These are phyloP conservation scores for Chalciporus sp. DNA, from an alignment of 1,284 basidiomycete species.

Conservation along the genomic window DNA sequence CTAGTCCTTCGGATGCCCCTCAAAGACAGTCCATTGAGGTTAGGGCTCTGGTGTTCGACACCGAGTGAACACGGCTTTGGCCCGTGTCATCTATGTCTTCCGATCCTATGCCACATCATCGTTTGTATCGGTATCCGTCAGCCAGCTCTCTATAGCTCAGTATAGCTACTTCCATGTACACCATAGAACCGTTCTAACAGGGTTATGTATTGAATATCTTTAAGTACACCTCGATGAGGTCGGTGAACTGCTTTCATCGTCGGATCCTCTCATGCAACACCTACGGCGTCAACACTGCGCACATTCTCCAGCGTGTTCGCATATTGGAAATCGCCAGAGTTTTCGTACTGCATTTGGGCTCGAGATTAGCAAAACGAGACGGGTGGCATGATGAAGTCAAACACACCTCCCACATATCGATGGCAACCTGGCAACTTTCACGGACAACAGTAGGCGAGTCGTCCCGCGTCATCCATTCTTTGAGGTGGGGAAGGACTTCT, in stretches of 20 bases:
- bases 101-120: neutral
- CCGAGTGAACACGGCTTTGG: constrained; percentile 14
- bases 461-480: constrained; percentile 80
- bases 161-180: neutral
- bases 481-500: constrained; percentile 84
- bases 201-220: neutral
- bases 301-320: constrained; percentile 51
- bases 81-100: neutral
- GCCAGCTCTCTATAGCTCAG: neutral
- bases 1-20: constrained; percentile 42
- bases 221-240: neutral
- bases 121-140: neutral
- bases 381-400: neutral
- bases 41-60: constrained; percentile 31
- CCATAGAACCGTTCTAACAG: neutral
- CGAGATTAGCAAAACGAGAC: constrained; percentile 4
- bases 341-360: constrained; percentile 68
- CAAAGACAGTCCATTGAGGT: constrained; percentile 34
- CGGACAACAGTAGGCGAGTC: constrained; percentile 89
- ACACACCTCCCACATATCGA: constrained; percentile 95
- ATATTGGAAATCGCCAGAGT: constrained; percentile 90
- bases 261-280: constrained; percentile 15
- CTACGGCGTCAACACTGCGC: constrained; percentile 8
- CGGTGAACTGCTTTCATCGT: neutral
- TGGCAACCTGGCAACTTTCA: constrained; percentile 95